Conservation (phyloP, 192 early-diverging fungal species). For the Podochytrium sp. region DNA sequence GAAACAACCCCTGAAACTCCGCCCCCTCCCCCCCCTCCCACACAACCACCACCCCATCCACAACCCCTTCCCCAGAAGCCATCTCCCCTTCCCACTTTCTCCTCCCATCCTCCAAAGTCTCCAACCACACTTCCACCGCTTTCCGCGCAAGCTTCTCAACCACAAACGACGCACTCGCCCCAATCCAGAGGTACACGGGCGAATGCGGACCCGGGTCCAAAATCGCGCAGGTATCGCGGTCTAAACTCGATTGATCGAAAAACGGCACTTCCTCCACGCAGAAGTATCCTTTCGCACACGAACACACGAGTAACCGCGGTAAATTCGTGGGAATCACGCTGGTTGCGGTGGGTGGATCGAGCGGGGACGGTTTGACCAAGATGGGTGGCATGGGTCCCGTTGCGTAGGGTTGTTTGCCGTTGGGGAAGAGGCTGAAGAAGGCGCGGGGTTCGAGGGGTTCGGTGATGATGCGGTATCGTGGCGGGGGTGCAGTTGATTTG, state of each 20-base stretch:
- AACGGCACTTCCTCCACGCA: conserved; percentile 42
- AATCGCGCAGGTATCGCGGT: conserved; percentile 47
- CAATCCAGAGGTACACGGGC: conserved; percentile 53
- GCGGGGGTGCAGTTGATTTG: too few species aligned
- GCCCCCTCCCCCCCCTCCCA: conserved; percentile 1
- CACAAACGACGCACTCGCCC: conserved; percentile 49
- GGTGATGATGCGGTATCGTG: conserved; percentile 1
- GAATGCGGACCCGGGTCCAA: conserved; percentile 52
- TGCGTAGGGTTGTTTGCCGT: not conserved
- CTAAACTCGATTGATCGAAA: conserved; percentile 48
- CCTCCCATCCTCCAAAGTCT: conserved; percentile 47
- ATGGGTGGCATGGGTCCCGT: conserved; percentile 33
- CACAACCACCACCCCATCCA: conserved; percentile 3
- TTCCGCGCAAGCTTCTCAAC: conserved; percentile 53
- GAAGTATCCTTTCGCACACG: conserved; percentile 51
- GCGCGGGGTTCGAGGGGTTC: conserved; percentile 35
- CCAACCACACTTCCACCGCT: conserved; percentile 58
- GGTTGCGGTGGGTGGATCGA: not conserved
- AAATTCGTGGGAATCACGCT: not conserved
- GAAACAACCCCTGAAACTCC: conserved; percentile 12
- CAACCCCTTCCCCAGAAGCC: not conserved
- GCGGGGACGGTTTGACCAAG: not conserved
- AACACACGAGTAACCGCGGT: conserved; percentile 51
- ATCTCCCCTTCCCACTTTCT: conserved; percentile 5
- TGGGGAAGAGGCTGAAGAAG: conserved; percentile 25